Percentiles rank a stretch among this genome's conserved stretches.
These are phyloP conservation scores for Sugiyamaella grinbergsii DNA, from an alignment of 1,139 yeast species.

Conservation along the genomic window DNA sequence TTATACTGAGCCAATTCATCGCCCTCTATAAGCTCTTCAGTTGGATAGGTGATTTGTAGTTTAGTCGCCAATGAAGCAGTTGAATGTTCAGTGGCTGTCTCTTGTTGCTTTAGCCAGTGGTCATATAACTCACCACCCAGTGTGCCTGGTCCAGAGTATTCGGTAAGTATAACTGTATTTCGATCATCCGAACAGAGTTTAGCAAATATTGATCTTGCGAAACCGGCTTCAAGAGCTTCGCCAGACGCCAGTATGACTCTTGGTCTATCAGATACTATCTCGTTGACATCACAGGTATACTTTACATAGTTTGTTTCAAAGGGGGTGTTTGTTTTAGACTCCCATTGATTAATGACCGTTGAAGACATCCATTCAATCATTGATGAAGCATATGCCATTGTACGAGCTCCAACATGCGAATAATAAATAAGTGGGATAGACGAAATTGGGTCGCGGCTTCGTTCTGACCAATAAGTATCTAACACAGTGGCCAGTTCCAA, in stretches of 20 bases:
- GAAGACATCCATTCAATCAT: constrained; percentile 97
- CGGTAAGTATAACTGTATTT: constrained; percentile 75
- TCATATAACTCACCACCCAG: constrained; percentile 52
- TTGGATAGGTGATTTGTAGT: constrained; percentile 29
- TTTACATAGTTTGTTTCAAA: constrained; percentile 59
- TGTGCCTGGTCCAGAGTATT: constrained; percentile 51
- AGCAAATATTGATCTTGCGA: constrained; percentile 59
- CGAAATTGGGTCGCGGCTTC: constrained; percentile 43
- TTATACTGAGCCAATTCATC: constrained; percentile 41
- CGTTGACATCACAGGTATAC: constrained; percentile 57
- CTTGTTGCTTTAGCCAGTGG: constrained; percentile 53
- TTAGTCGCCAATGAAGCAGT: constrained; percentile 31
- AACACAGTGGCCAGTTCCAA: constrained; percentile 74
- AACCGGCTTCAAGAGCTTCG: constrained; percentile 65
- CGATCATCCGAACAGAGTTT: constrained; percentile 63
- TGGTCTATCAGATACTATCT: constrained; percentile 62
- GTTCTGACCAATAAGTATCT: constrained; percentile 59
- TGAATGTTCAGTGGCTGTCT: constrained; percentile 17
- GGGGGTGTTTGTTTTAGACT: constrained; percentile 68
- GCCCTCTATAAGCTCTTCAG: constrained; percentile 41
- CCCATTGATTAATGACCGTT: constrained; percentile 79
- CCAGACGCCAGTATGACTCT: constrained; percentile 84
- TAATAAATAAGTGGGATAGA: constrained; percentile 70
- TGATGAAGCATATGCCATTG: constrained; percentile 78
- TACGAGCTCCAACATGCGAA: constrained; percentile 78